These are phyloP conservation scores for Fomitiporia mediterranea DNA, from an alignment of 1,284 basidiomycete genomes.

Conservation along the genomic window DNA sequence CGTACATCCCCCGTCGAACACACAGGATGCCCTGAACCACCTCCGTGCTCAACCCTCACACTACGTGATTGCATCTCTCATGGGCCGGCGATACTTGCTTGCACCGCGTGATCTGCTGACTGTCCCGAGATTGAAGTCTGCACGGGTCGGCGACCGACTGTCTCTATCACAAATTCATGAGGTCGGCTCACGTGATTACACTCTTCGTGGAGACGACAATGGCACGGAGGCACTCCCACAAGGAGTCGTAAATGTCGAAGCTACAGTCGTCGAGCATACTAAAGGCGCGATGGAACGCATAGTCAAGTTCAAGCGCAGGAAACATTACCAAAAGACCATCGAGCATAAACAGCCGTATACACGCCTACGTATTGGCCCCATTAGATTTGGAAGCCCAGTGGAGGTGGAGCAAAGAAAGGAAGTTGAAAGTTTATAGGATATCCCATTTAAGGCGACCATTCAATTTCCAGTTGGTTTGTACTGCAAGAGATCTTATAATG, in stretches of 20 bases:
- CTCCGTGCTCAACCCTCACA: conserved; percentile 78
- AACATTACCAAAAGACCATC: conserved; percentile 84
- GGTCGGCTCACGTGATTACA: conserved; percentile 92
- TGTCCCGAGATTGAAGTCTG: conserved; percentile 80
- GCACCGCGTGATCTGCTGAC: conserved; percentile 89
- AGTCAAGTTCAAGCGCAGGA: conserved; percentile 96
- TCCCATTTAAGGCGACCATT: too few species aligned
- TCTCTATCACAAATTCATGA: conserved; percentile 87
- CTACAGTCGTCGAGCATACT: conserved; percentile 95
- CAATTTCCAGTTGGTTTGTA: too few species aligned
- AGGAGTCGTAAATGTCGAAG: conserved; percentile 66
- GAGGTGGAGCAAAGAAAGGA: not conserved
- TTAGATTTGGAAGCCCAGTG: conserved; percentile 33
- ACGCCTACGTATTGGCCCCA: conserved; percentile 77
- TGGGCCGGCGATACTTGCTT: conserved; percentile 84
- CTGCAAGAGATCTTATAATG: too few species aligned
- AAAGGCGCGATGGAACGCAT: conserved; percentile 89
- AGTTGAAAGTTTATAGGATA: not conserved
- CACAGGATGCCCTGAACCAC: conserved; percentile 53
- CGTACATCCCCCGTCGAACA: conserved; percentile 22
- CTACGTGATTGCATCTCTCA: conserved; percentile 89
- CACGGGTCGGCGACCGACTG: conserved; percentile 81
- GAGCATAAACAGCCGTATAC: conserved; percentile 94
- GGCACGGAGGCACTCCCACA: conserved; percentile 40
- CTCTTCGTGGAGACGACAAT: conserved; percentile 70